phyloP scores from a whole-genome alignment of 495 filamentous ascomycete genomes.

The Penicillium mononematosum region DNA sequence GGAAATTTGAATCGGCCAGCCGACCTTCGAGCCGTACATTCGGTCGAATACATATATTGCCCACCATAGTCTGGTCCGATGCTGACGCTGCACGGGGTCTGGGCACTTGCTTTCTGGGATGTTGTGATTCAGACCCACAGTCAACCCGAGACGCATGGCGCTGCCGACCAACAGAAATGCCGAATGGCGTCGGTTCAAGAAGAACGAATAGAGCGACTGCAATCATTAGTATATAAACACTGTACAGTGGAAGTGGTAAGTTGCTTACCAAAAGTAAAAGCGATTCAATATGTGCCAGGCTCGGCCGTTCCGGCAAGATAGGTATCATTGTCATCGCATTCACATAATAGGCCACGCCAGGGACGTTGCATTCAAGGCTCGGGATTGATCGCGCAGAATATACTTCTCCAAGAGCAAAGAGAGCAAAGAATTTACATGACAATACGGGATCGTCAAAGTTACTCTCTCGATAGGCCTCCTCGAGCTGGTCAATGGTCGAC shows the following conservation, averaged over 20 bases:
- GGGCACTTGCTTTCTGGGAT: conserved; percentile 31
- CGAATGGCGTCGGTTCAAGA: conserved; percentile 35
- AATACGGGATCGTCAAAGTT: conserved; percentile 26
- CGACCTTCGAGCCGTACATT: conserved; percentile 34
- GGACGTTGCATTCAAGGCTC: conserved; percentile 21
- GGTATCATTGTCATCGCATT: conserved; percentile 33
- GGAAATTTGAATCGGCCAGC: conserved; percentile 30
- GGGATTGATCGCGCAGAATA: conserved; percentile 25
- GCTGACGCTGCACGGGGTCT: conserved; percentile 28
- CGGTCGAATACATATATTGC: conserved; percentile 37
- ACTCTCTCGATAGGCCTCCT: conserved; percentile 18
- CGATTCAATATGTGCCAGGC: conserved; percentile 28
- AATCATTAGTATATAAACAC: conserved; percentile 2
- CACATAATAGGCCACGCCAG: conserved; percentile 32
- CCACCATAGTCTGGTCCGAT: conserved; percentile 36
- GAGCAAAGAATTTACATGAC: conserved; percentile 31
- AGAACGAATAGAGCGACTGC: conserved; percentile 34
- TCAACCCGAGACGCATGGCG: conserved; percentile 31
- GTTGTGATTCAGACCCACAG: conserved; percentile 35
- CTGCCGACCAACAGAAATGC: conserved; percentile 31
- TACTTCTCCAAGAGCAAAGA: conserved; percentile 36
- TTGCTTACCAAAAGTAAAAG: conserved; percentile 26
- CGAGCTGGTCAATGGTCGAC: conserved; percentile 27
- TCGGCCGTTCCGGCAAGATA: conserved; percentile 32
- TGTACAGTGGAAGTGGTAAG: not conserved